phyloP scores from a whole-genome alignment of 2,329 filamentous ascomycete species.

The Trichoderma sp. region DNA sequence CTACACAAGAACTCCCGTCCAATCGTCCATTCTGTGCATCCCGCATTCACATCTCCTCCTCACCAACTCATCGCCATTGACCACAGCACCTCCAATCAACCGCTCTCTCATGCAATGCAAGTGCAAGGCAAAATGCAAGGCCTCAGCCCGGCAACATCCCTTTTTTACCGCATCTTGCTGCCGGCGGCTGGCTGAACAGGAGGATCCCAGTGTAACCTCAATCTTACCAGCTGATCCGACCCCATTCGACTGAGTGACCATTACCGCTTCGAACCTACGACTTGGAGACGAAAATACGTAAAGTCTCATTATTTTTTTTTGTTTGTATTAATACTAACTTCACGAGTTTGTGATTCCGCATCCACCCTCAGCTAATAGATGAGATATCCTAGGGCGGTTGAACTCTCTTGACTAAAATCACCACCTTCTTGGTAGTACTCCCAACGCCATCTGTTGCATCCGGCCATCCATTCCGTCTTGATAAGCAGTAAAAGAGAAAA shows the following conservation, averaged over 20 bases:
- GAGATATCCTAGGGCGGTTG: not conserved
- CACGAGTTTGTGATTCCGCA: not conserved
- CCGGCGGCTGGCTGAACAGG: not conserved
- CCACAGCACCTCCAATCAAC: not conserved
- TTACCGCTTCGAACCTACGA: not conserved
- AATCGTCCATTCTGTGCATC: not conserved
- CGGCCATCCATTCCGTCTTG: not conserved
- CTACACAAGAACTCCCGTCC: not conserved
- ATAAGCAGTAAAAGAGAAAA: not conserved
- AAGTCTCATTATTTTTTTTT: not conserved
- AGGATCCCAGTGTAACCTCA: not conserved
- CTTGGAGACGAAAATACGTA: not conserved
- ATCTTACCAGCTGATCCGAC: not conserved
- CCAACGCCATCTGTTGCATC: conserved; percentile 19
- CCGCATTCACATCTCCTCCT: not conserved
- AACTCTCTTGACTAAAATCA: not conserved
- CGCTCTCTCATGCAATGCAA: not conserved
- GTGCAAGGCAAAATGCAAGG: not conserved
- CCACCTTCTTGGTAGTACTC: conserved; percentile 13
- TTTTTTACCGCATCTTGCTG: not conserved
- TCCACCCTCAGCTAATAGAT: not conserved
- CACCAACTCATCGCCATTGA: not conserved
- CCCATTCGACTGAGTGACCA: not conserved
- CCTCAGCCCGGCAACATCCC: not conserved
- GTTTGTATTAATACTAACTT: not conserved